Conservation (phyloP, 108 stramenopile species). For the Cyclotella kingstonii region DNA sequence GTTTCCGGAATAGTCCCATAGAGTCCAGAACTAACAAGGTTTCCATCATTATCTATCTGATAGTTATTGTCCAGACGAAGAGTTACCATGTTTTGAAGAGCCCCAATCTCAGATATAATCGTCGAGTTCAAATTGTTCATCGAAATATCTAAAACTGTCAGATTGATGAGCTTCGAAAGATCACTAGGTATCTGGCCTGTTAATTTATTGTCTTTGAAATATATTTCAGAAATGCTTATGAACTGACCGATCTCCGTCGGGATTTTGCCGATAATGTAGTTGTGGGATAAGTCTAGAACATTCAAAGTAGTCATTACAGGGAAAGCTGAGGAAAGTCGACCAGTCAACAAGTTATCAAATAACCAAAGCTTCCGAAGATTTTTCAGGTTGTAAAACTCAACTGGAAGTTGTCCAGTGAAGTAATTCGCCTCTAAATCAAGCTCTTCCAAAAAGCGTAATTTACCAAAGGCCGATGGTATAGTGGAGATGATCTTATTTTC, state of each 20-base stretch:
- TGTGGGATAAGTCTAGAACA: conserved; percentile 27
- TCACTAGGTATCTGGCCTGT: conserved; percentile 28
- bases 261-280: conserved; percentile 25
- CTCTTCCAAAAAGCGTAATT: conserved; percentile 19
- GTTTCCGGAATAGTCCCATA: conserved; percentile 31
- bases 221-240: conserved; percentile 15
- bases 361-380: conserved; percentile 25
- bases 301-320: conserved; percentile 20
- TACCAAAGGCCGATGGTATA: conserved; percentile 27
- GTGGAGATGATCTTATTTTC: conserved; percentile 27
- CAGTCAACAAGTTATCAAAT: conserved; percentile 28
- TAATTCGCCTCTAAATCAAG: conserved; percentile 34
- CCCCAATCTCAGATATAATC: conserved; percentile 18
- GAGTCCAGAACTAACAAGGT: conserved; percentile 26
- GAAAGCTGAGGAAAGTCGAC: conserved; percentile 22
- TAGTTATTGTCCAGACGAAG: conserved; percentile 39
- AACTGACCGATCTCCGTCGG: conserved; percentile 38
- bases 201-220: conserved; percentile 29
- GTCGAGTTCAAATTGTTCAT: conserved; percentile 36
- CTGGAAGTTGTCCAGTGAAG: conserved; percentile 34
- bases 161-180: conserved; percentile 11
- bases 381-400: conserved; percentile 23
- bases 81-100: conserved; percentile 16
- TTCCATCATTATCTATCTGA: conserved; percentile 13
- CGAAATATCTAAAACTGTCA: conserved; percentile 27